These are phyloP conservation scores for Moringa oleifera DNA, from an alignment of 345 rosid species.

Conservation along the genomic window DNA sequence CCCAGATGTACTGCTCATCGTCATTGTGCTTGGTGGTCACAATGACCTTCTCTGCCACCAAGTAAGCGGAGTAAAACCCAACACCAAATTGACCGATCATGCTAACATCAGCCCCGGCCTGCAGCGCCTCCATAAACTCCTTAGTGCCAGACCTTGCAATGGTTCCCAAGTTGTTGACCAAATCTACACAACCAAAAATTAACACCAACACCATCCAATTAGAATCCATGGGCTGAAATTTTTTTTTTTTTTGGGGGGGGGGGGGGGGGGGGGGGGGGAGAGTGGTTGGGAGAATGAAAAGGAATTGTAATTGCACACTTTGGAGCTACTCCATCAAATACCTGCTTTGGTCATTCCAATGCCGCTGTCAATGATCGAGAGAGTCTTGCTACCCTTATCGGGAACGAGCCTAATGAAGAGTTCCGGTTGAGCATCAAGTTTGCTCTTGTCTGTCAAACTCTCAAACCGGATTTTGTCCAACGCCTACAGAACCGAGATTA, in stretches of 20 bases:
- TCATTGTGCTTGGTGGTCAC: conserved; percentile 52
- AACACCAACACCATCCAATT: too few relatives aligned
- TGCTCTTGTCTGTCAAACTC: too few relatives aligned
- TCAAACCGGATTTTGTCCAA: conserved; percentile 52
- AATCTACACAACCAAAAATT: conserved; percentile 9
- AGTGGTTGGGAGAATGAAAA: too few relatives aligned
- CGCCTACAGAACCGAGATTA: conserved; percentile 9
- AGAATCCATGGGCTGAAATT: too few relatives aligned
- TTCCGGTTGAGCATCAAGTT: conserved; percentile 49
- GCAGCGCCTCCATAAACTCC: conserved; percentile 57
- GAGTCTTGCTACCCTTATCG: conserved; percentile 38
- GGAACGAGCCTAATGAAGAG: conserved; percentile 51
- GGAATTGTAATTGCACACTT: too few relatives aligned
- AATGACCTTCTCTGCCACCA: conserved; percentile 46
- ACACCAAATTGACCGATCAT: conserved; percentile 63
- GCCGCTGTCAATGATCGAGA: conserved; percentile 47
- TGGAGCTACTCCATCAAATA: too few relatives aligned
- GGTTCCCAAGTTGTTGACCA: conserved; percentile 59
- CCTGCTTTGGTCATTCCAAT: conserved; percentile 58
- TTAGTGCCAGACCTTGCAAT: conserved; percentile 55
- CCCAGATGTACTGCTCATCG: conserved; percentile 53
- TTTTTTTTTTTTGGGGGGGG: too few relatives aligned
- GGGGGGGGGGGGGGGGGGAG: too few relatives aligned
- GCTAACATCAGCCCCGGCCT: conserved; percentile 55
- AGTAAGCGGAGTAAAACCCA: too few relatives aligned